These are phyloP conservation scores for Stagonosporopsis chrysanthemi DNA, from an alignment of 2,329 filamentous ascomycete genomes.

Conservation along the genomic window DNA sequence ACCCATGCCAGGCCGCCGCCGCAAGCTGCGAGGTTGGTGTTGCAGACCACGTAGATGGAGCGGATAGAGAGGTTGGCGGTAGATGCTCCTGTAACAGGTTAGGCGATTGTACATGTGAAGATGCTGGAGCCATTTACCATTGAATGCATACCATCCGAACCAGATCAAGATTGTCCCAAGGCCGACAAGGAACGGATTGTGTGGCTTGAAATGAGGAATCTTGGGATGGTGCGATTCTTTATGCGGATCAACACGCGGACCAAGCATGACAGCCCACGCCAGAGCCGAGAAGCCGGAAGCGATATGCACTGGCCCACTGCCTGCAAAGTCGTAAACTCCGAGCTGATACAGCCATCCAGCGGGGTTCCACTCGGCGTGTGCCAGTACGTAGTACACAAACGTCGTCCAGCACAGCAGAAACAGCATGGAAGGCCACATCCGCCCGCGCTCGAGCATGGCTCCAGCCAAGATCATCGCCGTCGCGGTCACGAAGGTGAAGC, in stretches of 20 bases:
- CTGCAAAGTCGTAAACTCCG: constrained; percentile 76
- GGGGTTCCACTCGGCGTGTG: constrained; percentile 80
- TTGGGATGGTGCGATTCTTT: constrained; percentile 53
- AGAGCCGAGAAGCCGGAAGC: constrained; percentile 74
- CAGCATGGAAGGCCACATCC: constrained; percentile 41
- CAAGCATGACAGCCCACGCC: constrained; percentile 76
- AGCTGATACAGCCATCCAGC: constrained; percentile 75
- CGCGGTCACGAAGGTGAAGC: constrained; percentile 45
- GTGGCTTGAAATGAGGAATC: constrained; percentile 71
- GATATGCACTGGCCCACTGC: constrained; percentile 78
- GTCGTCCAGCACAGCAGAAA: constrained; percentile 48
- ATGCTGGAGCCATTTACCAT: constrained; percentile 46
- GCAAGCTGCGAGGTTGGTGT: constrained; percentile 66
- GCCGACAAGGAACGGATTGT: constrained; percentile 77
- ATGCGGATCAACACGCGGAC: constrained; percentile 69
- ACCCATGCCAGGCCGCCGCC: constrained; percentile 64
- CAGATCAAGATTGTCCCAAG: constrained; percentile 70
- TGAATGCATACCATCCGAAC: constrained; percentile 49
- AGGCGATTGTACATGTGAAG: background rate
- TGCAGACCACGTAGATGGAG: constrained; percentile 64
- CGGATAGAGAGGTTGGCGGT: constrained; percentile 62
- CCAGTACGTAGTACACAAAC: constrained; percentile 57
- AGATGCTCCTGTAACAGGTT: constrained; percentile 27
- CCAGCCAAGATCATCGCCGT: constrained; percentile 47
- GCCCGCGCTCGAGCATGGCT: constrained; percentile 45